Evolutionary conservation across 1,284 basidiomycete species (phyloP), one percentile per base, ranked within the genome.

Genomic region (Schizopora paradoxa): DNA sequence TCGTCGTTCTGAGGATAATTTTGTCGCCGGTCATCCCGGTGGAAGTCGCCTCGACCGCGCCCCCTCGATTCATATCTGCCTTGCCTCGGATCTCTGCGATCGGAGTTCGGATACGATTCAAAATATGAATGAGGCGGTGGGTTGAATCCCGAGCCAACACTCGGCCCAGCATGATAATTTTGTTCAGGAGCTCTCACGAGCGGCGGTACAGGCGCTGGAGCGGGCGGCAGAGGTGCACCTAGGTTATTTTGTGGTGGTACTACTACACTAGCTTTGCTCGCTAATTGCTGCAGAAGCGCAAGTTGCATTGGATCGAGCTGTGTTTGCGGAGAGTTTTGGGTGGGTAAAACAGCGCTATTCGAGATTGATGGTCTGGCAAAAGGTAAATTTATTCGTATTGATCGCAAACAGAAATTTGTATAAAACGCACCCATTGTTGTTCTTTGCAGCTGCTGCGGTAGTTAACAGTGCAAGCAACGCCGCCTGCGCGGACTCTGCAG

Each of bases 261-360:
- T 58, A 65, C 64, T 40, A 66, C 57, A 48, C 70, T 71, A 28
- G 79, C 74, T 56, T 76, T 73, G 56, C 79, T 78, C 47, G 83
- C 70, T 59, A 88, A 70, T 58, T 84, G 85, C 57, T 86, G 83
- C 56, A 90, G 67, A 55, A 86, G 67, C 43, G 79, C 77, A 45
- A 87, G 66, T 60, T 84, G 82, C 51, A 72, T 67, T 34, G 73
- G 64, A 53, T 77, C 76, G 51, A 80, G 58, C 44, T 61, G 63
- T 33, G 66, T 63, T 19, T 44, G 60, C 59, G 49, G 66, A 54
- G 34, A 61, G 47, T 47, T 61, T 54, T 51, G 51, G 41, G 49
- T 54, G 22, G 29, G 51, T 50, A 48, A 39, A 46, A 39, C 36
- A 21, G 18, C 35, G 66, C 79, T 86, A 53, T 4, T 55, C 46